Base-by-base conservation (phyloP, 495 filamentous ascomycete species). In the Podospora pseudoanserina region DNA sequence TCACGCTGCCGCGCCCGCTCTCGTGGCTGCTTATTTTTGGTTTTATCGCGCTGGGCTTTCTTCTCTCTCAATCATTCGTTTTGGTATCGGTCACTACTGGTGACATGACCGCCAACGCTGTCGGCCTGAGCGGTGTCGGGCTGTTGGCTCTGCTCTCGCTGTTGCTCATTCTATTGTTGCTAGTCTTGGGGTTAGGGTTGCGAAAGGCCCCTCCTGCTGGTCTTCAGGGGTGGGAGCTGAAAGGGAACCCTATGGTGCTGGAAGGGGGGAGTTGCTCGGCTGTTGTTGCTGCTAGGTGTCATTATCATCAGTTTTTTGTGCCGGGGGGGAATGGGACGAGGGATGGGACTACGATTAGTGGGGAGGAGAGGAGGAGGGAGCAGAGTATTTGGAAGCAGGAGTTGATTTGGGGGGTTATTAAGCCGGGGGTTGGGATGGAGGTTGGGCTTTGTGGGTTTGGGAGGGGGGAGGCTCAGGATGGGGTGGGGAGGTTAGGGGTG, bases 221-320 rank as follows among this genome's bases (percentile, higher is more conserved):
- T 4, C 60, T 75, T 5, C 74, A 74, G 19, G 74, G 74, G 64
- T 76, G 78, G 49, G 72, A 72, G 61, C 63, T 54, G 44, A 60
- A 68, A 9, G 80, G 80, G 0, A 83, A 84, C 67, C 82, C 82
- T 19, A 78, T 83, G 27, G 76, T 72, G 0, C 64, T 83, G 18
- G 69, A 68, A 11, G 78, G 72, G 18, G 80, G 80, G 19, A 67
- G 70, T 28, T 82, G 80, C 63, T 80, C 78, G 60, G 82, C 79
- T 0, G 81, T 83, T 2, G 65, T 84, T 53, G 77, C 76, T 64
- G 78, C 82, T 30, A 66, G 79, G 19, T 83, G 81, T 66, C 80
- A 82, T 56, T 71, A 63, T 23, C 26, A 67, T 9, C 61, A n/a
- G 27, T 11, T 49, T 49, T 49, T 49, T 49, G 39, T 49, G 7